Base-by-base conservation (phyloP, 202 grass and related monocot species). In the Dendrocalamus latiflorus region DNA sequence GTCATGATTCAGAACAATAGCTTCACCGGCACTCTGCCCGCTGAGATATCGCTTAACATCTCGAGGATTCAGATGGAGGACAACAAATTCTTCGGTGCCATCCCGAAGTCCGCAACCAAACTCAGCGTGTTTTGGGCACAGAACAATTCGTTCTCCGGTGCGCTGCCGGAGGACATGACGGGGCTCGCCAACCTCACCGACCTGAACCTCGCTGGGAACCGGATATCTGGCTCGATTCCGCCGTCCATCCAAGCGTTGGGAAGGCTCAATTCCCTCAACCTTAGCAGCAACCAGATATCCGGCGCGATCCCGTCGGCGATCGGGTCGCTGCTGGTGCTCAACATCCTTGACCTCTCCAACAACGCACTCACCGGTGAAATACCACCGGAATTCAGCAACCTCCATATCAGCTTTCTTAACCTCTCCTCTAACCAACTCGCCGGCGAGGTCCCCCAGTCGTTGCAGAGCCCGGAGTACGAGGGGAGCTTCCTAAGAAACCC, bases 361-460 rank as follows among this genome's bases (percentile, higher is more conserved):
- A 94, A 94, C 68, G 17, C 22, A 25, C 80, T 94, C 18, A 57
- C 7, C 0, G 86, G 83, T 0, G 0, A 8, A 5, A 87, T 94
- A 37, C 90, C 80, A 2, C 14, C n/a, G 21, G 75, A 83, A 9
- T 72, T 94, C 1, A 39, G 21, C 18, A 79, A 80, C 7, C 45
- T 79, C 6, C 65, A 43, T 15, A 24, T 85, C 20, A 56, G 0
- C 3, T 82, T 25, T 42, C 75, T 94, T 3, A 85, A 94, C 43
- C 84, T 95, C 13, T 92, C 90, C 0, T 34, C 5, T 4, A 95
- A 95, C 74, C 37, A 90, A 43, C 88, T 92, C 51, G 25, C 56
- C 1, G 90, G 93, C 11, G 45, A 78, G 68, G 76, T 92, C 9
- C 93, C 93, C 25, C 3, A 8, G 17, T 6, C 45, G 14, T 36